Conservation (phyloP, 2,329 filamentous ascomycete genomes). For the Verticillium longisporum region DNA sequence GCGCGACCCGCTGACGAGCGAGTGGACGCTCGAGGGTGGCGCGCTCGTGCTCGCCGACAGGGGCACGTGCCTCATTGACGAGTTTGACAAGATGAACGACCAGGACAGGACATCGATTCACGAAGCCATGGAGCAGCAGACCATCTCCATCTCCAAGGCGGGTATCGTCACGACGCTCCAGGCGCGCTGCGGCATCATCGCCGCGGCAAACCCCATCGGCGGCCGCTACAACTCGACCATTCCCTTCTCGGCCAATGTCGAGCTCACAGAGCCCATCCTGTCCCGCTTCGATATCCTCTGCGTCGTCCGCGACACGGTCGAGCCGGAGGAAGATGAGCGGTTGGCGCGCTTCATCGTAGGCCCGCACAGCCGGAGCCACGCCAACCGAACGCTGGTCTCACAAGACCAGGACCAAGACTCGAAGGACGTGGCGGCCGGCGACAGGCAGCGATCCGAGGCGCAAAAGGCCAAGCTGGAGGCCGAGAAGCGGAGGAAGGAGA, state of each 20-base stretch:
- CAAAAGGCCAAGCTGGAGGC: constrained; percentile 1
- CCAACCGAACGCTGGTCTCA: constrained; percentile 42
- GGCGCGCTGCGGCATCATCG: constrained; percentile 91
- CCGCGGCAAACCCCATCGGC: constrained; percentile 92
- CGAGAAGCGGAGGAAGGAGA: constrained; percentile 33
- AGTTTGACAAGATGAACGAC: constrained; percentile 99
- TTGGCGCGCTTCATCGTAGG: constrained; percentile 92
- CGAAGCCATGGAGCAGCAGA: constrained; percentile 99
- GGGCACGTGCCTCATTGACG: constrained; percentile 92
- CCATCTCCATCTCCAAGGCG: constrained; percentile 97
- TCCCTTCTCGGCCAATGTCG: constrained; percentile 92
- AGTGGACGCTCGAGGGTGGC: constrained; percentile 96
- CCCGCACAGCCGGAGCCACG: constrained; percentile 87
- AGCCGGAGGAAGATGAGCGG: constrained; percentile 85
- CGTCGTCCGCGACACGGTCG: constrained; percentile 91
- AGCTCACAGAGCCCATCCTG: constrained; percentile 92
- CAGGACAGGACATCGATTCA: constrained; percentile 97
- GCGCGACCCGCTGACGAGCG: constrained; percentile 87
- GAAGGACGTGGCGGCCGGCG: constrained; percentile 58
- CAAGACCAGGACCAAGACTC: constrained; percentile 49
- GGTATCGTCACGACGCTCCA: constrained; percentile 97
- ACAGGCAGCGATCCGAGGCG: constrained; percentile 25
- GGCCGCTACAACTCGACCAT: constrained; percentile 95
- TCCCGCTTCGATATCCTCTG: constrained; percentile 97
- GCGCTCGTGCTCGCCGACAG: constrained; percentile 91